A percentile compares a stretch with the other conserved stretches of the same genome.
Evolutionary conservation across 345 rosid genomes (phyloP).

Genomic region (Leavenworthia alabamica): DNA sequence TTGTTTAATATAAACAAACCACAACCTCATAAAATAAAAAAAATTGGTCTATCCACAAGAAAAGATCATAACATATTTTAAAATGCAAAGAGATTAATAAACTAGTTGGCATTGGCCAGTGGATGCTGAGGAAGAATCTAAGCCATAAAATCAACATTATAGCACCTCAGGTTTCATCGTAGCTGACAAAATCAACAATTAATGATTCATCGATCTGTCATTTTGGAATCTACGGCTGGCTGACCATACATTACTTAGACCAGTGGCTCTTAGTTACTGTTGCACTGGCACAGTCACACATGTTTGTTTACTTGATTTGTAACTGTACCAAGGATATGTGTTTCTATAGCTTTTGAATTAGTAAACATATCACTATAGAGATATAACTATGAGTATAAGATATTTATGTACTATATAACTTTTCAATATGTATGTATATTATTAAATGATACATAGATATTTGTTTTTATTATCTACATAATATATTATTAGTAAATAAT

Average conservation of each 20-base stretch:
- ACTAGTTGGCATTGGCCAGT: not conserved
- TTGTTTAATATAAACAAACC: not conserved
- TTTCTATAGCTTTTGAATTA: not conserved
- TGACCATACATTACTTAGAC: not conserved
- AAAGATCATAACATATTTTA: conserved; percentile 6
- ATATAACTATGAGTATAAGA: too few relatives aligned
- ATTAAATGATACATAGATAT: too few relatives aligned
- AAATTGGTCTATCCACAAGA: conserved; percentile 13
- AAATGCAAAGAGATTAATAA: not conserved
- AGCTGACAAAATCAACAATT: conserved; percentile 15
- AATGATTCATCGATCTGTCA: conserved; percentile 12
- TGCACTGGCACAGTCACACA: not conserved
- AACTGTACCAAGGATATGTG: not conserved
- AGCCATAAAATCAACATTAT: not conserved
- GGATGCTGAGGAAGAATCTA: not conserved
- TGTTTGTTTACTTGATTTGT: not conserved
- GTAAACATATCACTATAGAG: too few relatives aligned
- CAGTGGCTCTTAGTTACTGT: not conserved
- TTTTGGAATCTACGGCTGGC: conserved; percentile 6
- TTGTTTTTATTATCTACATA: too few relatives aligned
- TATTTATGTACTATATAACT: too few relatives aligned
- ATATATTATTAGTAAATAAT: too few relatives aligned
- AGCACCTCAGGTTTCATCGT: conserved; percentile 5
- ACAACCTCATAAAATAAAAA: not conserved
- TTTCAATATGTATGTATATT: too few relatives aligned